Percentiles rank a stretch among this genome's conserved stretches.
These are phyloP conservation scores for Neoascochyta sp. DNA, from an alignment of 2,329 filamentous ascomycete species.

Conservation along the genomic window DNA sequence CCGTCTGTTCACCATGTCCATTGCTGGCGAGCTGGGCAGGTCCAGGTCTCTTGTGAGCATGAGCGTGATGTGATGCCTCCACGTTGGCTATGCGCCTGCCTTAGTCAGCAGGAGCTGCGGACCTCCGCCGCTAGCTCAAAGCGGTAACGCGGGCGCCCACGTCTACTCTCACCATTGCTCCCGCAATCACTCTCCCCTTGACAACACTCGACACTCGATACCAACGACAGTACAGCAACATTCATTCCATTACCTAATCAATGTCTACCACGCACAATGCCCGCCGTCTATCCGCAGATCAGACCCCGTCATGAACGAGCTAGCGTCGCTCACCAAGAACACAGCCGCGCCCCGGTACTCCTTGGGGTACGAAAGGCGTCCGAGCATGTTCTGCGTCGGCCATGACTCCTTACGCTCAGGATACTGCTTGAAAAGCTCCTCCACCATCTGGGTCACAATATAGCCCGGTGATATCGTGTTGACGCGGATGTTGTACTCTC, in stretches of 20 bases:
- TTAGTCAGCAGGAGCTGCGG: too few relatives aligned
- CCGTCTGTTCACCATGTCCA: constrained; percentile 12
- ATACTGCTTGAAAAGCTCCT: constrained; percentile 70
- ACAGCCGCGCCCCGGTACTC: constrained; percentile 40
- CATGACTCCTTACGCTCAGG: constrained; percentile 66
- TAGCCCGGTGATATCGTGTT: constrained; percentile 80
- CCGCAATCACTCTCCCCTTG: too few relatives aligned
- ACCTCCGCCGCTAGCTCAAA: too few relatives aligned
- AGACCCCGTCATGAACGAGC: constrained; percentile 41
- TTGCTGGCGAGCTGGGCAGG: neutral
- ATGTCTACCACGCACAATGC: constrained; percentile 38
- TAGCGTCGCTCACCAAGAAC: constrained; percentile 41
- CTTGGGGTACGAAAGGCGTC: constrained; percentile 30
- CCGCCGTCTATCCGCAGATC: constrained; percentile 41
- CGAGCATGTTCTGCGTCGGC: constrained; percentile 83
- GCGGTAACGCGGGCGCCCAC: too few relatives aligned
- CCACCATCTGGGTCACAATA: constrained; percentile 79
- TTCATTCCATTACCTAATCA: too few relatives aligned
- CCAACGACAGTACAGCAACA: too few relatives aligned
- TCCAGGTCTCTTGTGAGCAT: too few relatives aligned
- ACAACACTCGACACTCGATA: too few relatives aligned
- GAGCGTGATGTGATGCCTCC: too few relatives aligned
- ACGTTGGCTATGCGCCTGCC: too few relatives aligned
- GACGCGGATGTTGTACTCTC: constrained; percentile 67
- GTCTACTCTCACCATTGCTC: too few relatives aligned